Conservation (phyloP, 2,329 filamentous ascomycete genomes). For the Alternaria arbusti region DNA sequence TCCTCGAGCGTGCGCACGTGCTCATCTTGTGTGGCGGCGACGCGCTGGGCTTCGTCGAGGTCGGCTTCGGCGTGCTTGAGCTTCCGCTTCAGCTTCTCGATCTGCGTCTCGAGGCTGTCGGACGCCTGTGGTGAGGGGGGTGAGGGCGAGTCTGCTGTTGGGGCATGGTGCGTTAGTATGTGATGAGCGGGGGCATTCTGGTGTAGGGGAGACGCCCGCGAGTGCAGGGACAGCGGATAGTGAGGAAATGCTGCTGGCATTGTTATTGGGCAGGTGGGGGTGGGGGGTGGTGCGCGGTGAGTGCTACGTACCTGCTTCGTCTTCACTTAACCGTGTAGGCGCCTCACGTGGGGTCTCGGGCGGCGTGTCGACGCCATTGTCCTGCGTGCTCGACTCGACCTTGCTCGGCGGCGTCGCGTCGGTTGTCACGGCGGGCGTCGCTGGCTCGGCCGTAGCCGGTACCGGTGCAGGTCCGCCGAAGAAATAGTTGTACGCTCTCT, state of each 20-base stretch:
- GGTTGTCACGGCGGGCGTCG: constrained; percentile 35
- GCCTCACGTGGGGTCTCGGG: constrained; percentile 42
- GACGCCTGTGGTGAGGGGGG: constrained; percentile 37
- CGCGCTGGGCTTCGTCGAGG: constrained; percentile 43
- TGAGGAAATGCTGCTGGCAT: constrained; percentile 24
- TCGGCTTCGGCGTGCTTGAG: constrained; percentile 38
- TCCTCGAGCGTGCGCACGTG: constrained; percentile 40
- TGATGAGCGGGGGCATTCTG: constrained; percentile 18
- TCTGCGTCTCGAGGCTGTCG: constrained; percentile 38
- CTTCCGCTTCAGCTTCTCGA: constrained; percentile 43
- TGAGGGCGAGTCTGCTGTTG: constrained; percentile 34
- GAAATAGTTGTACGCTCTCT: constrained; percentile 50
- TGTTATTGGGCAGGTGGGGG: constrained; percentile 34
- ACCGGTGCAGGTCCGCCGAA: constrained; percentile 38
- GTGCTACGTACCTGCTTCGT: constrained; percentile 25
- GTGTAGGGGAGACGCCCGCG: constrained; percentile 18
- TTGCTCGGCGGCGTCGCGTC: constrained; percentile 29
- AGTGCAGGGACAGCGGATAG: constrained; percentile 26
- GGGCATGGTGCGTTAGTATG: constrained; percentile 29
- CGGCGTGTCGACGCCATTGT: constrained; percentile 42
- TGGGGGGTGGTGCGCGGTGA: constrained; percentile 9
- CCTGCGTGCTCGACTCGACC: constrained; percentile 22
- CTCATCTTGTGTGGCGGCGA: constrained; percentile 36
- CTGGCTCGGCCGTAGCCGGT: constrained; percentile 34
- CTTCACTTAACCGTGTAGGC: constrained; percentile 14